Base-by-base conservation (phyloP, 2,329 filamentous ascomycete genomes). In the Hypoxylon sp. region DNA sequence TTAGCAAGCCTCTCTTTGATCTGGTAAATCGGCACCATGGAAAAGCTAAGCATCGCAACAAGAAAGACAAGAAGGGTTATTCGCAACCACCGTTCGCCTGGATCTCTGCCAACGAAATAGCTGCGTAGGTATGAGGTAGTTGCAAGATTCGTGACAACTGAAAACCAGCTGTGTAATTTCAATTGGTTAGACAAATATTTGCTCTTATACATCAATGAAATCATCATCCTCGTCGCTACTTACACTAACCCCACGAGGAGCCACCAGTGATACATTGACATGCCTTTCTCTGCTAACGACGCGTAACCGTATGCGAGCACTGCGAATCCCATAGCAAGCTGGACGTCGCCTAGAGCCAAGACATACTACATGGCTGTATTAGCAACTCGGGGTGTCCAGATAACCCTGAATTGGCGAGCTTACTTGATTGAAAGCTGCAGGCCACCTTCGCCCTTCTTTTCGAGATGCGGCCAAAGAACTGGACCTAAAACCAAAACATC, bases 181-280 rank as follows among this genome's bases (percentile, higher is more conserved):
- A 51, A 38, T 14, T 25, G 13, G 48, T 53, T 57, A 67, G 63
- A 67, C 51, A n/a, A 38, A 50, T 36, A 56, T 11, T 28, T 25
- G 11, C 28, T 57, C 51, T 57, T 51, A 10, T 34, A 50, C 9
- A n/a, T 52, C 30, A 28, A 50, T 19, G n/a, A 23, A 57, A 14
- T 41, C 25, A 36, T n/a, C 17, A 38, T 21, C 28, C 19, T 51
- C 46, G 52, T 36, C 49, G 43, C 21, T 70, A 70, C 69, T 72
- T 63, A 72, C 56, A 62, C 65, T 14, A 75, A 60, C 43, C 73
- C 74, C 21, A 74, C 63, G 17, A 72, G 67, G 19, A 72, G 66
- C 74, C 74, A 75, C 74, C 74, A 75, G 57, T 69, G 61, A 53
- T 73, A 74, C 28, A 72, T 71, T 11, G 73, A 73, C 25, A 74